Base-by-base conservation (phyloP, 352 stramenopile genomes). In the Globisporangium cystogenes region DNA sequence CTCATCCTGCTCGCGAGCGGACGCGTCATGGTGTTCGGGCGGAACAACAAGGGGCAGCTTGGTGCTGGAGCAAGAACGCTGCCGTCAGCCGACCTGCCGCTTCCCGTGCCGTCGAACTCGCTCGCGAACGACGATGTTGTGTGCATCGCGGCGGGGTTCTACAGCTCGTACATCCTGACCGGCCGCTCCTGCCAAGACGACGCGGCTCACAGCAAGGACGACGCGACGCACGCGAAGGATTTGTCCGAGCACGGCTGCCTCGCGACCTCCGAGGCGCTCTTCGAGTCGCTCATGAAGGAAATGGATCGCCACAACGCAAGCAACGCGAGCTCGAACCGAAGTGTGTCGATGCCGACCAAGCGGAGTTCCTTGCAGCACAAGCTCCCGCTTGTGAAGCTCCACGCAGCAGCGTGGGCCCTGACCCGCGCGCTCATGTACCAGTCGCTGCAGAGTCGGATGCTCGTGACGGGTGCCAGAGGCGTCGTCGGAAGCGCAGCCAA, bases 41-140 rank as follows among this genome's bases (percentile, higher is more conserved):
- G 85, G 40, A 95, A 95, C 62, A 95, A 95, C 58, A 95, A 95
- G 47, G 82, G 85, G 0, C 85, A 95, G 29, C 78, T 93, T 18
- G 82, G 85, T 1, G 75, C 80, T 6, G 84, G 82, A 2, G 78
- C 80, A 10, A 72, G 82, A 45, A 92, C 85, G 8, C 54, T 95
- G 7, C 77, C 85, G 20, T 93, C 85, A 3, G 85, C 82, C 16
- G 85, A 95, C 35, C 51, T 95, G 2, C 85, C 85, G 2, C 65
- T 95, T 2, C 82, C 81, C 0, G 74, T 93, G 21, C 79, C 81
- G 33, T 86, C 77, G 0, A 90, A 87, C 55, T 77, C 82, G 8
- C 65, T 93, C 7, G 65, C 78, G 21, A 84, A 84, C n/a, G 82
- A 93, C 53, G 82, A 95, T 62, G 85, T 90, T 12, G 78, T 90